These are phyloP conservation scores for Rosa lucieae DNA, from an alignment of 306 rosid species.

Conservation along the genomic window DNA sequence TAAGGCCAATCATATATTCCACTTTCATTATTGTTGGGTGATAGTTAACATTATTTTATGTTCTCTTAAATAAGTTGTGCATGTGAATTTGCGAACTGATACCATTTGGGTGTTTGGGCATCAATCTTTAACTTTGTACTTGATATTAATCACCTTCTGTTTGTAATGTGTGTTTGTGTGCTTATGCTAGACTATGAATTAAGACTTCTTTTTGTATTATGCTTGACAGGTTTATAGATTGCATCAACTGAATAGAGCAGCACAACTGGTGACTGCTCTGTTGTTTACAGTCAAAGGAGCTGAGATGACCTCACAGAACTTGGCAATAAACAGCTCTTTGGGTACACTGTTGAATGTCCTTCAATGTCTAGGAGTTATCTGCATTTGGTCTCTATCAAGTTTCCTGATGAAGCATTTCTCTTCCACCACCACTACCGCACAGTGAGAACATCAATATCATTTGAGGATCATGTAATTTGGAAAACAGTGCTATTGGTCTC, in stretches of 20 bases:
- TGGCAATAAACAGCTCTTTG: slow-evolving; percentile 88
- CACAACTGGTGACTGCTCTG: slow-evolving; percentile 94
- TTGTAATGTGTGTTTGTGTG: not conserved
- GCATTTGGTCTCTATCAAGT: slow-evolving; percentile 98
- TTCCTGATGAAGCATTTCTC: slow-evolving; percentile 83
- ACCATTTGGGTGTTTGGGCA: not conserved
- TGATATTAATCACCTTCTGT: not conserved
- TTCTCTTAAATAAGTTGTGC: not conserved
- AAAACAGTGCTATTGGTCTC: slow-evolving; percentile 10
- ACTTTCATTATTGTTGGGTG: not conserved
- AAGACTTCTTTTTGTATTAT: not conserved
- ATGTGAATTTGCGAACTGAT: not conserved
- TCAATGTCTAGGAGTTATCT: slow-evolving; percentile 86
- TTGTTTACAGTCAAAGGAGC: slow-evolving; percentile 94
- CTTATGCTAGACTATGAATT: not conserved
- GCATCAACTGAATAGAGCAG: slow-evolving; percentile 96
- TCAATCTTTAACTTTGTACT: not conserved
- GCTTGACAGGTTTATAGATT: slow-evolving; percentile 80
- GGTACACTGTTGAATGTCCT: slow-evolving; percentile 83
- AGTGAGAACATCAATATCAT: slow-evolving; percentile 30
- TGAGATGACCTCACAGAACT: slow-evolving; percentile 83
- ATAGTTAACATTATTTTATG: not conserved
- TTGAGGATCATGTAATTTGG: not conserved
- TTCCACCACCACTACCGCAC: slow-evolving; percentile 36
- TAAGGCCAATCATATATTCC: slow-evolving; percentile 33